Evolutionary conservation across 331 rosid genomes (phyloP).

Genomic region (Acacia pycnantha): DNA sequence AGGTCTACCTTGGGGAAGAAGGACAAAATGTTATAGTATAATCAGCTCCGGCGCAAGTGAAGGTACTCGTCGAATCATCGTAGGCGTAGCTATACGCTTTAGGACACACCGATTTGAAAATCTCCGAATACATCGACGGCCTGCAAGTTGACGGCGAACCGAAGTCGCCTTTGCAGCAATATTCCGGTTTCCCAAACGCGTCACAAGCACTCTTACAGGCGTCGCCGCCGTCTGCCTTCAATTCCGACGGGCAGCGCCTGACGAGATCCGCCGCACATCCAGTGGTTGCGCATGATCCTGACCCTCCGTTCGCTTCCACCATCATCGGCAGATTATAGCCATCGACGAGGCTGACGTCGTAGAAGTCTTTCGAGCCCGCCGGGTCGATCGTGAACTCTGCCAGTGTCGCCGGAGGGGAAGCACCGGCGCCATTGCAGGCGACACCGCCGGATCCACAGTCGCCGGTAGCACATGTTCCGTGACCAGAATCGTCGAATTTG

Average conservation of each 20-base stretch:
- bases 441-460: slow-evolving; percentile 57
- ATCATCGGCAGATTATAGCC: slow-evolving; percentile 64
- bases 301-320: slow-evolving; percentile 48
- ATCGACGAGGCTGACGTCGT: slow-evolving; percentile 73
- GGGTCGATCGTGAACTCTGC: slow-evolving; percentile 58
- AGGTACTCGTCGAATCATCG: slow-evolving; percentile 67
- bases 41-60: slow-evolving; percentile 58
- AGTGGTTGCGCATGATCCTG: slow-evolving; percentile 46
- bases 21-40: slow-evolving; percentile 68
- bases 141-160: slow-evolving; percentile 45
- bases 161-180: slow-evolving; percentile 53
- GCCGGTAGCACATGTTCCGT: slow-evolving; percentile 49
- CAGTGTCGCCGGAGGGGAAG: slow-evolving; percentile 57
- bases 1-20: slow-evolving; percentile 48
- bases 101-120: slow-evolving; percentile 62
- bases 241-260: slow-evolving; percentile 53
- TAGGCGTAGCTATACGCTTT: slow-evolving; percentile 61
- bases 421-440: slow-evolving; percentile 57
- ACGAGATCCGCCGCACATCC: slow-evolving; percentile 55
- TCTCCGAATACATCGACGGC: slow-evolving; percentile 49
- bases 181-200: slow-evolving; percentile 59
- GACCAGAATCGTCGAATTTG: slow-evolving; percentile 49
- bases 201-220: slow-evolving; percentile 66
- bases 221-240: slow-evolving; percentile 51
- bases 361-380: slow-evolving; percentile 38